These are phyloP conservation scores for Aphanomyces stellatus DNA, from an alignment of 352 stramenopile species.

Conservation along the genomic window DNA sequence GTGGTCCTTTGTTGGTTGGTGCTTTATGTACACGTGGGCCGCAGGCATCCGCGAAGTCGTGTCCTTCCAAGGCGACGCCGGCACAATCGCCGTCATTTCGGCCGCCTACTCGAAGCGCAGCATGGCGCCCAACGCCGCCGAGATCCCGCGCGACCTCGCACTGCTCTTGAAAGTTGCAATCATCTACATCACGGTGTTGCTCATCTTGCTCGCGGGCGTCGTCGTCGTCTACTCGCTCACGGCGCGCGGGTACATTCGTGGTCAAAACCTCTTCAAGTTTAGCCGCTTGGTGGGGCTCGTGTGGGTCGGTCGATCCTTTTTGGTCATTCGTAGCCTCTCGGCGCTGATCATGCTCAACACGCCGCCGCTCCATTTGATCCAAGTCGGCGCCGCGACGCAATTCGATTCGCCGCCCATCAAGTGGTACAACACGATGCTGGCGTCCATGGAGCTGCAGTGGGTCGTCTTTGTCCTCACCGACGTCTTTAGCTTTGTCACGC, in stretches of 20 bases:
- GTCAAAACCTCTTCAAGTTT: slow-evolving; percentile 8
- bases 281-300: slow-evolving; percentile 13
- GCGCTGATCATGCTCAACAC: slow-evolving; percentile 11
- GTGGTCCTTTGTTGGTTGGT: slow-evolving; percentile 7
- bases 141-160: neutral
- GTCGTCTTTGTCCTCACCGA: slow-evolving; percentile 16
- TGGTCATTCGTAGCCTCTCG: neutral
- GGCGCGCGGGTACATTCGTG: neutral
- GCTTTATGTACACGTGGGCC: slow-evolving; percentile 9
- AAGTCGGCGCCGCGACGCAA: neutral
- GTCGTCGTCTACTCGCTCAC: neutral
- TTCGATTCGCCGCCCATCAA: neutral
- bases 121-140: neutral
- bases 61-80: neutral
- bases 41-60: slow-evolving; percentile 4
- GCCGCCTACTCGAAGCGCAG: neutral
- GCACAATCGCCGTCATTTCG: neutral
- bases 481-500: slow-evolving; percentile 9
- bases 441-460: neutral
- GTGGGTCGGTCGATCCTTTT: slow-evolving; percentile 6
- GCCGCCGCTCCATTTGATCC: neutral
- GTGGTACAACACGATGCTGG: slow-evolving; percentile 16
- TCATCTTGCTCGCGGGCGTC: neutral
- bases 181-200: neutral
- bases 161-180: neutral